These are phyloP conservation scores for Xerocomus spinulosus DNA, from an alignment of 768 basidiomycete species.

Conservation along the genomic window DNA sequence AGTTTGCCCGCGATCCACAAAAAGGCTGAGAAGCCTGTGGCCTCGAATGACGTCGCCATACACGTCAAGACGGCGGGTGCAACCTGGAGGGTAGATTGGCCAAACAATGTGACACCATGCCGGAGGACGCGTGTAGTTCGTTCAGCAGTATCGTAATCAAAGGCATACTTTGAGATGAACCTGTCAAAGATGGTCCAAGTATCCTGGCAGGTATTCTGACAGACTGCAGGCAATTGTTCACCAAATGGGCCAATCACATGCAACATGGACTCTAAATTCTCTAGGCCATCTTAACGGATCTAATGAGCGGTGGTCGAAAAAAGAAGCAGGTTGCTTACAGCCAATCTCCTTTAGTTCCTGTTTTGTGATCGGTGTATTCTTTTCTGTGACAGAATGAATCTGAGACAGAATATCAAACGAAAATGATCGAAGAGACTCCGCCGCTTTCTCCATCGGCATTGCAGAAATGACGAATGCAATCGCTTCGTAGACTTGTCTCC, in stretches of 20 bases:
- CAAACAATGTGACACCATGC: constrained; percentile 80
- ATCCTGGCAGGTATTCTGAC: constrained; percentile 72
- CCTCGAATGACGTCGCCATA: constrained; percentile 76
- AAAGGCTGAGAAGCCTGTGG: constrained; percentile 79
- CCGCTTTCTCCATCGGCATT: constrained; percentile 87
- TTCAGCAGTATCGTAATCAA: constrained; percentile 73
- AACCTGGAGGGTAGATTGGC: constrained; percentile 56
- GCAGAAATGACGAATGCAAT: constrained; percentile 92
- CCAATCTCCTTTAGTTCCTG: constrained; percentile 65
- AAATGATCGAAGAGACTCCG: constrained; percentile 82
- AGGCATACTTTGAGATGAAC: constrained; percentile 75
- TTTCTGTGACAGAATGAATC: constrained; percentile 60
- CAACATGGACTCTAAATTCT: constrained; percentile 92
- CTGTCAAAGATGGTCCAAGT: constrained; percentile 81
- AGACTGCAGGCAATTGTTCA: constrained; percentile 74
- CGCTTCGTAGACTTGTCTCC: constrained; percentile 89
- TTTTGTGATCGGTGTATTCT: constrained; percentile 54
- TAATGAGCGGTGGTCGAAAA: constrained; percentile 6
- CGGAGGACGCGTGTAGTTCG: constrained; percentile 80
- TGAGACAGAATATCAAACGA: constrained; percentile 77
- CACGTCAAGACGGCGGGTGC: constrained; percentile 67
- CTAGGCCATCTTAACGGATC: constrained; percentile 62
- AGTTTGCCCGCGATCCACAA: constrained; percentile 93
- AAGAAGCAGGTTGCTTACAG: constrained; percentile 45
- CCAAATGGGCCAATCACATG: constrained; percentile 77